These are phyloP conservation scores for Parsonsia alboflavescens DNA, from an alignment of 257 asterid species.

Conservation along the genomic window DNA sequence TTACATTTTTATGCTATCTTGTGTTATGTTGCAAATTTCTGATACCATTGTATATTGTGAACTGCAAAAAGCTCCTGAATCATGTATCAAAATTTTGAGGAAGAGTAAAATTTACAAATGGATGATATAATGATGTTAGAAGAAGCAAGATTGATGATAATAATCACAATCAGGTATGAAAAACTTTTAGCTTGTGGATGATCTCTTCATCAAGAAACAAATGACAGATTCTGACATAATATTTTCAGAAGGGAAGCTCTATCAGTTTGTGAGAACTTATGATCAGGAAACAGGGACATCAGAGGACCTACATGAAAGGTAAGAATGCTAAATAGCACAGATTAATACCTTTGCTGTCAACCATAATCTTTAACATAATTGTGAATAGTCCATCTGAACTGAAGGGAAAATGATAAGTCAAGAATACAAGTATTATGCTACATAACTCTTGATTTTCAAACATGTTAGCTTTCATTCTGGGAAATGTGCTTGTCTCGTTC, in stretches of 20 bases:
- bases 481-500: not conserved
- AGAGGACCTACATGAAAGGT: not conserved
- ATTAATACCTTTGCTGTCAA: not conserved
- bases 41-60: not conserved
- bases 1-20: too few species aligned
- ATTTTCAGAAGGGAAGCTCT: not conserved
- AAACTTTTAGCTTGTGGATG: not conserved
- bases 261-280: not conserved
- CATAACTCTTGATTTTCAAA: not conserved
- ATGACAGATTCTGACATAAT: not conserved
- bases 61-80: not conserved
- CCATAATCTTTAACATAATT: not conserved
- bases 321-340: not conserved
- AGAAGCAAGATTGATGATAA: not conserved
- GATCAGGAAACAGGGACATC: not conserved
- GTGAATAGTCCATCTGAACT: too few species aligned
- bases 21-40: not conserved
- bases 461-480: not conserved
- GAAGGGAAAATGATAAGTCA: too few species aligned
- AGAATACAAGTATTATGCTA: too few species aligned
- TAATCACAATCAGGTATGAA: not conserved
- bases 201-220: not conserved
- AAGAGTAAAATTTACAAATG: not conserved
- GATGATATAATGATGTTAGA: not conserved
- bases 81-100: not conserved